phyloP scores from a whole-genome alignment of 2,329 filamentous ascomycete species.

The Stemphylium vesicarium region DNA sequence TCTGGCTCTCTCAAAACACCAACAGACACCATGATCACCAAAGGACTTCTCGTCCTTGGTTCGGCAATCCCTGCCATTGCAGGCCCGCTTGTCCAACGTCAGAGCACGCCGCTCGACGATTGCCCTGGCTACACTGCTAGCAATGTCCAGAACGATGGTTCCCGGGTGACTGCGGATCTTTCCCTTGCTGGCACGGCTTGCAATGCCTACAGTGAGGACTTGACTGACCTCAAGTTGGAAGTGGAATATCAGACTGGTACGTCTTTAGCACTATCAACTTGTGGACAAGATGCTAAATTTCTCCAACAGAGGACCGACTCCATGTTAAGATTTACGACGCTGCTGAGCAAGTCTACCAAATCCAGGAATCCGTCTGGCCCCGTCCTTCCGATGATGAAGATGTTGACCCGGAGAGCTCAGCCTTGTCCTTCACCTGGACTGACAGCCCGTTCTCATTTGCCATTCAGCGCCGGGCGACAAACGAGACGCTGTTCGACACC shows the following conservation, averaged over 20 bases:
- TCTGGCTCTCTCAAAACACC: slow-evolving; percentile 8
- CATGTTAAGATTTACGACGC: slow-evolving; percentile 76
- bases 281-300: slow-evolving; percentile 57
- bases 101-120: slow-evolving; percentile 25
- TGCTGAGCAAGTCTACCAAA: slow-evolving; percentile 72
- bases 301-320: slow-evolving; percentile 62
- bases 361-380: slow-evolving; percentile 71
- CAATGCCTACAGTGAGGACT: slow-evolving; percentile 65
- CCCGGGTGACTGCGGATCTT: slow-evolving; percentile 71
- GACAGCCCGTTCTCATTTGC: slow-evolving; percentile 71
- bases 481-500: slow-evolving; percentile 71
- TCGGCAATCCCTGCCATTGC: slow-evolving; percentile 28
- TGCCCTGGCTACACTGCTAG: slow-evolving; percentile 73
- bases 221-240: slow-evolving; percentile 60
- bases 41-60: slow-evolving; percentile 30
- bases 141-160: slow-evolving; percentile 60
- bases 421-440: slow-evolving; percentile 62
- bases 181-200: slow-evolving; percentile 70
- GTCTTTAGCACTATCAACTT: slow-evolving; percentile 60
- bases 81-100: slow-evolving; percentile 23
- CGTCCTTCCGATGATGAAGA: slow-evolving; percentile 56
- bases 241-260: slow-evolving; percentile 67
- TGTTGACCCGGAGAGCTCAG: slow-evolving; percentile 44
- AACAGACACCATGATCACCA: slow-evolving; percentile 31
- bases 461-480: slow-evolving; percentile 62